Conservation (phyloP, 495 filamentous ascomycete genomes). For the Emericellopsis terricola region DNA sequence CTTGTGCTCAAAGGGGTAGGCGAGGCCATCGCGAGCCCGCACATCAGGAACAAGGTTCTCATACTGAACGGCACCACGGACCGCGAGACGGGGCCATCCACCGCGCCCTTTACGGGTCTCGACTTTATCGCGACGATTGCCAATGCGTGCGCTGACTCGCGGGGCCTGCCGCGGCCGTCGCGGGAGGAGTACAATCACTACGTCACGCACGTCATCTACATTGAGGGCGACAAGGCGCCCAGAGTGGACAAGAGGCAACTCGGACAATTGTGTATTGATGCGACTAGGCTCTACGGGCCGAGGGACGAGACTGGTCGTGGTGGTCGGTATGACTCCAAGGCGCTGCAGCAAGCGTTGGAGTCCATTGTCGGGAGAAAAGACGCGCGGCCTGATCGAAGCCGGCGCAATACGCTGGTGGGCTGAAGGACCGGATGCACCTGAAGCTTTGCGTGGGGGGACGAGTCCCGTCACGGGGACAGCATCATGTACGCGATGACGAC, state of each 20-base stretch:
- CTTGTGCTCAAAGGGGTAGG: conserved; percentile 52
- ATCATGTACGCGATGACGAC: conserved; percentile 2
- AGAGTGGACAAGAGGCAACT: conserved; percentile 49
- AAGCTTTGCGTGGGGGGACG: too few species aligned
- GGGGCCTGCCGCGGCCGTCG: conserved; percentile 25
- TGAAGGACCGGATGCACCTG: neutral
- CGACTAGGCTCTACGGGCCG: conserved; percentile 55
- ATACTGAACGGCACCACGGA: conserved; percentile 72
- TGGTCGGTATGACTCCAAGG: conserved; percentile 1
- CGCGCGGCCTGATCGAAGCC: neutral
- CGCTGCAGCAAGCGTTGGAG: conserved; percentile 34
- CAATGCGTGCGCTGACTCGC: conserved; percentile 32
- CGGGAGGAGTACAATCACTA: conserved; percentile 28
- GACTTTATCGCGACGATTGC: conserved; percentile 72
- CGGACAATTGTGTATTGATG: conserved; percentile 54
- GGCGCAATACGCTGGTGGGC: conserved; percentile 1
- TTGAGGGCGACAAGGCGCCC: conserved; percentile 57
- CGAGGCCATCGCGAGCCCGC: conserved; percentile 19
- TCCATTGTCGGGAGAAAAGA: conserved; percentile 38
- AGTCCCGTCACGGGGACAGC: neutral
- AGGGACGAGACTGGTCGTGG: conserved; percentile 17
- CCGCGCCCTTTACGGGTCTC: conserved; percentile 40
- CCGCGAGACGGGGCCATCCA: conserved; percentile 60
- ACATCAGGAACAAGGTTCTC: conserved; percentile 53
- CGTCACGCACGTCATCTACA: conserved; percentile 70